A percentile compares a stretch with the other conserved stretches of the same genome.
Conservation (phyloP, 352 stramenopile genomes). For the Phytophthora fragariae region DNA sequence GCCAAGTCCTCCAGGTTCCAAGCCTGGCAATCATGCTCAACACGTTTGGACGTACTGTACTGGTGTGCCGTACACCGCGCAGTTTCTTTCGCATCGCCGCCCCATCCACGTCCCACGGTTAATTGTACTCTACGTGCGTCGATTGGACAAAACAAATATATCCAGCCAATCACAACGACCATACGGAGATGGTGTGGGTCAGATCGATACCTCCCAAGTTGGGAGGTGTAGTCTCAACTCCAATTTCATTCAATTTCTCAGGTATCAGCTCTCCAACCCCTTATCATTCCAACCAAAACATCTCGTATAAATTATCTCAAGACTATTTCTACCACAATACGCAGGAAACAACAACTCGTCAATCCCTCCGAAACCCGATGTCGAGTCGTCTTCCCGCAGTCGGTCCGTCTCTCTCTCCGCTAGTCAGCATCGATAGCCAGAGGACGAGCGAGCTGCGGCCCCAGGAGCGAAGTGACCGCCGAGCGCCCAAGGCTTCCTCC, state of each 20-base stretch:
- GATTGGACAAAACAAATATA: constrained; percentile 29
- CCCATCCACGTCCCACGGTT: constrained; percentile 12
- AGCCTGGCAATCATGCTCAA: not conserved
- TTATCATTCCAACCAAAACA: not conserved
- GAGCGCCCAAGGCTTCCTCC: not conserved
- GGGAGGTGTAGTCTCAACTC: not conserved
- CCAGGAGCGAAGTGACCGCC: not conserved
- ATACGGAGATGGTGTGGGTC: not conserved
- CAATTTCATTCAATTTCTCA: not conserved
- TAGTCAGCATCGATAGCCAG: constrained; percentile 34
- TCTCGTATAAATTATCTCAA: not conserved
- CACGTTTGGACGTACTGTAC: not conserved
- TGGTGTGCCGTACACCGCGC: constrained; percentile 17
- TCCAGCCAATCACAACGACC: not conserved
- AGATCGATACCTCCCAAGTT: not conserved
- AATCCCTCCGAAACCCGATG: not conserved
- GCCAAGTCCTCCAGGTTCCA: not conserved
- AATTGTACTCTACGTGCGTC: not conserved
- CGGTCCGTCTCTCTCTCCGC: constrained; percentile 17
- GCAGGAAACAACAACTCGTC: not conserved
- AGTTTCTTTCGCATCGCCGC: constrained; percentile 31
- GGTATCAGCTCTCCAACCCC: not conserved
- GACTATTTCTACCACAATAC: too few relatives aligned
- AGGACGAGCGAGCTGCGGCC: constrained; percentile 19
- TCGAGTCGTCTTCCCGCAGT: constrained; percentile 9